Evolutionary conservation across 176 grass and related monocot genomes (phyloP), one percentile per base, ranked within the genome.

Genomic region (Hordeum marinum): DNA sequence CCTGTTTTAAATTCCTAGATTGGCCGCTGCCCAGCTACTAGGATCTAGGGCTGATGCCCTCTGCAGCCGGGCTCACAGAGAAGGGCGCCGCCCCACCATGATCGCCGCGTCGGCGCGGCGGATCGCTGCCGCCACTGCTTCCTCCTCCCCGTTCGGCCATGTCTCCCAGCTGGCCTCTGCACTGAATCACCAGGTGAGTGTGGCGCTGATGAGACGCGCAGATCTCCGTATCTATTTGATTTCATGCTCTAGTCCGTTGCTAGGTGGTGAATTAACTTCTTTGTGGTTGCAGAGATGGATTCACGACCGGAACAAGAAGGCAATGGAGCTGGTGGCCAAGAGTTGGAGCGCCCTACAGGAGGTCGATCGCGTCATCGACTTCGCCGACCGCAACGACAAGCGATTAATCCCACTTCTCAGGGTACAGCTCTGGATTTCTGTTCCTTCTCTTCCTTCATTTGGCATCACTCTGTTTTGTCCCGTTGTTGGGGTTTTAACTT

Each of bases 271-370:
- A 29, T 41, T n/a, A 17, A 66, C 15, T 85, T 77, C 31, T 62
- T 12, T 14, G 41, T 84, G 68, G 39, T 69, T 69, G 78, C 89
- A 98, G 95, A 93, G 91, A 65, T 81, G 83, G 50, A 93, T 98
- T 13, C 96, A 98, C 59, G 86, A 83, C 43, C 72, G 96, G 77
- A 98, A 95, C 87, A 95, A 95, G 87, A 93, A 94, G 85, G 96
- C 96, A 24, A 95, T 94, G 96, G 96, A 98, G 87, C 72, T 98
- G 80, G 87, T 95, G 40, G 96, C 85, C 6, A 94, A 89, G 59
- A 93, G 96, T 4, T 95, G 92, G 92, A 98, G 96, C 52, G 96
- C 96, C 27, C 91, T 98, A 9, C 93, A 92, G 84, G 93, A 98
- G 89, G 93, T 98, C 6, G 96, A 98, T 45, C 88, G 93, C 8